Conservation (phyloP, 2,329 filamentous ascomycete species). For the Bipolaris sorokiniana region DNA sequence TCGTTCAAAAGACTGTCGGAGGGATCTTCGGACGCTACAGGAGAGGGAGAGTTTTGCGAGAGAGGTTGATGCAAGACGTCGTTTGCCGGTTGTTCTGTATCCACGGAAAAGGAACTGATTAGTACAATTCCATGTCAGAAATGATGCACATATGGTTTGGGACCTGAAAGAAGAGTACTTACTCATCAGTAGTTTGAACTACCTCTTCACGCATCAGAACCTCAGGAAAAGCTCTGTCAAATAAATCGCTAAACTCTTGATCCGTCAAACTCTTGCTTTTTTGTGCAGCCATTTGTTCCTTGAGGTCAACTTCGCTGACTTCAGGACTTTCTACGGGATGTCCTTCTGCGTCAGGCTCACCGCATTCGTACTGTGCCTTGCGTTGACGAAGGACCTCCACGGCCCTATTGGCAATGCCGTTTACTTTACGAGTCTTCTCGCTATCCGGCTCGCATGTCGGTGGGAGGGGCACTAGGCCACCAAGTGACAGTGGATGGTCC, state of each 20-base stretch:
- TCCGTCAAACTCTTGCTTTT: slow-evolving; percentile 83
- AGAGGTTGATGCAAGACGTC: slow-evolving; percentile 79
- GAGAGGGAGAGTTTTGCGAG: slow-evolving; percentile 88
- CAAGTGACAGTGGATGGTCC: slow-evolving; percentile 80
- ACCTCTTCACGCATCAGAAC: slow-evolving; percentile 69
- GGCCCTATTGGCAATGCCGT: slow-evolving; percentile 84
- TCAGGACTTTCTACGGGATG: slow-evolving; percentile 68
- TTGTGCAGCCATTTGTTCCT: slow-evolving; percentile 75
- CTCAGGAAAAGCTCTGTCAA: slow-evolving; percentile 75
- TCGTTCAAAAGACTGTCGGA: slow-evolving; percentile 81
- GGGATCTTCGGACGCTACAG: slow-evolving; percentile 78
- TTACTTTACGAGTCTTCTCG: slow-evolving; percentile 85
- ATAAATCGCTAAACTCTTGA: slow-evolving; percentile 90
- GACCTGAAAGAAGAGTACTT: slow-evolving; percentile 49
- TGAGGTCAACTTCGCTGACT: slow-evolving; percentile 72
- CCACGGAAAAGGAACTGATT: slow-evolving; percentile 79
- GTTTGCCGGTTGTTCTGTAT: slow-evolving; percentile 73
- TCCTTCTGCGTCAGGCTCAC: slow-evolving; percentile 71
- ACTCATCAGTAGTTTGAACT: slow-evolving; percentile 62
- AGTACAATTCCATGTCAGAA: slow-evolving; percentile 62
- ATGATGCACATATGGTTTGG: slow-evolving; percentile 30
- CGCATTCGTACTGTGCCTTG: slow-evolving; percentile 89
- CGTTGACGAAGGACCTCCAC: slow-evolving; percentile 85
- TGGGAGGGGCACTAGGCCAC: slow-evolving; percentile 80
- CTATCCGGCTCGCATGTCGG: slow-evolving; percentile 95